Base-by-base conservation (phyloP, 768 basidiomycete genomes). In the Solioccasus polychromus region DNA sequence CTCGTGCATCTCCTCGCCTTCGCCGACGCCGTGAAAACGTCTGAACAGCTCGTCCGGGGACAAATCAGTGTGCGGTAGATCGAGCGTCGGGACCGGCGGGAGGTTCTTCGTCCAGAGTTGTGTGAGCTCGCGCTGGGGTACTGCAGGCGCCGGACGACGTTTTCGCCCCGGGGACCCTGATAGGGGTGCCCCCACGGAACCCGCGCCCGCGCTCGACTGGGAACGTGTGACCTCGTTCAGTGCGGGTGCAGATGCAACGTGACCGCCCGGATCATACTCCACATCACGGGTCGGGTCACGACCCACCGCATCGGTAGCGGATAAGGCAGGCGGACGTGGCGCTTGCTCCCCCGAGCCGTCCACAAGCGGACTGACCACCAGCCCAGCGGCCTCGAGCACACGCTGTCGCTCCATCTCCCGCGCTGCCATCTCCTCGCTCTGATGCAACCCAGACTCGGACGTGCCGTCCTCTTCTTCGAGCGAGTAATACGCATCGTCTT, bases 371-470 rank as follows among this genome's bases (percentile, higher is more conserved):
- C 79, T 29, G 76, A 95, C 75, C 45, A 91, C 81, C 20, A 96
- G 70, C 3, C 94, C 94, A 0, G 92, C 92, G 0, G 90, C 88
- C 59, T 90, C 82, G n/a, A 97, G 70, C 7, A 96, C 90, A 17
- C 85, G 76, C 53, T 81, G 81, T 18, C 90, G 74, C 60, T 95
- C 92, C 15, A 76, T 68, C 45, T 83, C 90, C 24, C 89, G 79
- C 15, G 79, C 77, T 41, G 74, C 74, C 10, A 69, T 70, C 42
- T 83, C 80, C 15, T 5, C 3, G 44, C 34, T 76, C 74, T 29
- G 11, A 8, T 31, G 42, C 29, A 34, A 35, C 30, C 35, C 52
- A 6, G 26, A 53, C 15, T 42, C 45, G 9, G 48, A 54, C 7
- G 45, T 42, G 8, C 45, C 63, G 14, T 55, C 61, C 11, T 64